phyloP scores from a whole-genome alignment of 306 rosid genomes.

The Cucurbita moschata region DNA sequence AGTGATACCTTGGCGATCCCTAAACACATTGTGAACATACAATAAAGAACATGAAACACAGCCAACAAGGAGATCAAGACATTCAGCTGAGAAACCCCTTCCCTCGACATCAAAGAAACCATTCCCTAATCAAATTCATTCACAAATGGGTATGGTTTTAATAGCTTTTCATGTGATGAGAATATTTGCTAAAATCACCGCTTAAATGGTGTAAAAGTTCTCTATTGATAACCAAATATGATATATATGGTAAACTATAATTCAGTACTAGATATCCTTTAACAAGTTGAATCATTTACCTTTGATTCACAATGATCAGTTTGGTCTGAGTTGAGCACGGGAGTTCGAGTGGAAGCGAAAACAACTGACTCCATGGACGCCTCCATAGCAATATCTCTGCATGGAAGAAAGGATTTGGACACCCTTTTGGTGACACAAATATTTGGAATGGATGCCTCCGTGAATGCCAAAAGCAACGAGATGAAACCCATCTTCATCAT shows the following conservation, averaged over 20 bases:
- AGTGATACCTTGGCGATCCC: constrained; percentile 49
- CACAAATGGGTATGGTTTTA: background rate
- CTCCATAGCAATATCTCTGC: constrained; percentile 13
- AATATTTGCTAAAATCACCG: too few relatives aligned
- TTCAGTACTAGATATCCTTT: background rate
- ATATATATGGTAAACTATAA: too few relatives aligned
- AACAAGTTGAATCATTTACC: constrained; percentile 13
- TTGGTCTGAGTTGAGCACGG: constrained; percentile 4
- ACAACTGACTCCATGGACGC: constrained; percentile 1
- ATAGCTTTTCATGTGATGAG: too few relatives aligned
- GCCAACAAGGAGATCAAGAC: constrained; percentile 47
- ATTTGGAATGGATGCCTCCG: constrained; percentile 38
- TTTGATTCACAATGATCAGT: constrained; percentile 27
- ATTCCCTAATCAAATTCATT: constrained; percentile 19
- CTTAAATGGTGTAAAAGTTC: too few relatives aligned
- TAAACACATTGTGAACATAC: constrained; percentile 49
- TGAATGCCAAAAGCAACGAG: constrained; percentile 39
- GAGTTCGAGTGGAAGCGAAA: constrained; percentile 4
- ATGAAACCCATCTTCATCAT: constrained; percentile 50
- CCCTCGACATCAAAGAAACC: constrained; percentile 44
- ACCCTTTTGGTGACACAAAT: constrained; percentile 29
- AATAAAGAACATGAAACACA: constrained; percentile 47
- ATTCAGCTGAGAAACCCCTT: constrained; percentile 38
- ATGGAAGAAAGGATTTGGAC: constrained; percentile 39
- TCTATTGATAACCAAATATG: too few relatives aligned